Evolutionary conservation across 805 yeast species (phyloP).

Genomic region (Maudiozyma pseudohumilis): DNA sequence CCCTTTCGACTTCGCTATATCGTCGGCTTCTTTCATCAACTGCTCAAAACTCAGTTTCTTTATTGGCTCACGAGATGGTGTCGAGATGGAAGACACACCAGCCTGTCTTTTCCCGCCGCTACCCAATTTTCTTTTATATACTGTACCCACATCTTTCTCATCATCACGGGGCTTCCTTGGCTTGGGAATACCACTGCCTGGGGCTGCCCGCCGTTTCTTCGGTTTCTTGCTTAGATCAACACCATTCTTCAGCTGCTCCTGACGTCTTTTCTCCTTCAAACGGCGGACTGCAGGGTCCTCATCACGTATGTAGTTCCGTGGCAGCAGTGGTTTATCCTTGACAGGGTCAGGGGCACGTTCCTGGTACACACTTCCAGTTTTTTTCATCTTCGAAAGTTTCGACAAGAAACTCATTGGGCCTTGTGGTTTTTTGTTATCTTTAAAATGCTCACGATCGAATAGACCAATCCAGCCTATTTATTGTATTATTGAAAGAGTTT

Average conservation of each 20-base stretch:
- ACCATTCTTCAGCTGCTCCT: conserved; percentile 38
- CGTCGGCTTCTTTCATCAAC: conserved; percentile 47
- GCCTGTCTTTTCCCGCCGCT: conserved; percentile 1
- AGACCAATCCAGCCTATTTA: no score
- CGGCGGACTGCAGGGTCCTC: conserved; percentile 65
- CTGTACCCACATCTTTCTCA: conserved; percentile 11
- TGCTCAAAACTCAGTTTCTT: conserved; percentile 46
- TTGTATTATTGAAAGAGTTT: no score
- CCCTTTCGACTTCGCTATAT: conserved; percentile 14
- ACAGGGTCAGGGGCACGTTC: not conserved
- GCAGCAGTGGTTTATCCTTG: conserved; percentile 16
- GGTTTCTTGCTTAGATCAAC: conserved; percentile 28
- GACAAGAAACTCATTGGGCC: conserved; percentile 29
- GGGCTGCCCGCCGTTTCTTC: conserved; percentile 2
- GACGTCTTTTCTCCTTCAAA: conserved; percentile 54
- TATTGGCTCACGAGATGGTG: conserved; percentile 18
- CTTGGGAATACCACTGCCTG: not conserved
- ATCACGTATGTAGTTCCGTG: conserved; percentile 24
- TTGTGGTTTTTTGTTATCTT: no score
- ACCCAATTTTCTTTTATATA: conserved; percentile 18
- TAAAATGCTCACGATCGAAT: no score
- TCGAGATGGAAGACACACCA: no score
- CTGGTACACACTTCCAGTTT: conserved; percentile 6
- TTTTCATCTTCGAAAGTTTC: conserved; percentile 22
- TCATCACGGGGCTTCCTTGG: conserved; percentile 5